Base-by-base conservation (phyloP, 805 yeast species). In the Teunomyces cretensis region DNA sequence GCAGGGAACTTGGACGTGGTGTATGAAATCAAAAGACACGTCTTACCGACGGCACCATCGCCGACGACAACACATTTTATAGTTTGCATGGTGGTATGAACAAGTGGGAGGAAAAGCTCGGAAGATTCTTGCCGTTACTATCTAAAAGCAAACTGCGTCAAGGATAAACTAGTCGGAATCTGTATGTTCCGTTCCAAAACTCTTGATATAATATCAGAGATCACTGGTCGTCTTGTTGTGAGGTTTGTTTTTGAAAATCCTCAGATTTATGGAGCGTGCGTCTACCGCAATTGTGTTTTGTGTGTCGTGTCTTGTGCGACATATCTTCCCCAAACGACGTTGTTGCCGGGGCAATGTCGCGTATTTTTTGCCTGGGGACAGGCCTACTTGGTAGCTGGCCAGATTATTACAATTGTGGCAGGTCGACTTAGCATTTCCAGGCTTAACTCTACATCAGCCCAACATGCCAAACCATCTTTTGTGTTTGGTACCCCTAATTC, bases 21-120 rank as follows among this genome's bases (percentile, higher is more conserved):
- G 71, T 92, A 92, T 52, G 97, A 91, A 62, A 92, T 92, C 56
- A 94, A 79, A 52, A 94, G 81, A 74, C 98, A 92, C 14, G 98
- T 92, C 48, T 90, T 92, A 58, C 99, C 99, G 52, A 94, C 98
- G 57, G 98, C 98, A 88, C 99, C 99, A 73, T 94, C 99, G 54
- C 99, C 99, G 45, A 94, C 98, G 54, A 92, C 97, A 54, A 94
- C 98, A 78, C 98, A 94, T 72, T 92, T 92, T 67, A 87, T 78
- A 48, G 84, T 75, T 62, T 76, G 79, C 81, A 78, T 77, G 37
- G 15, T 43, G n/a, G n/a, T 26, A 11, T 24, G 14, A 15, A 27
- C 32, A 36, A 19, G 27, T 17, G 32, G 39, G 28, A 14, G 28
- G 39, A 37, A 15, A 9, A 26, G 28, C 27, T 22, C 16, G 7